phyloP scores from a whole-genome alignment of 345 rosid genomes.

The Aquilaria yunnanensis region DNA sequence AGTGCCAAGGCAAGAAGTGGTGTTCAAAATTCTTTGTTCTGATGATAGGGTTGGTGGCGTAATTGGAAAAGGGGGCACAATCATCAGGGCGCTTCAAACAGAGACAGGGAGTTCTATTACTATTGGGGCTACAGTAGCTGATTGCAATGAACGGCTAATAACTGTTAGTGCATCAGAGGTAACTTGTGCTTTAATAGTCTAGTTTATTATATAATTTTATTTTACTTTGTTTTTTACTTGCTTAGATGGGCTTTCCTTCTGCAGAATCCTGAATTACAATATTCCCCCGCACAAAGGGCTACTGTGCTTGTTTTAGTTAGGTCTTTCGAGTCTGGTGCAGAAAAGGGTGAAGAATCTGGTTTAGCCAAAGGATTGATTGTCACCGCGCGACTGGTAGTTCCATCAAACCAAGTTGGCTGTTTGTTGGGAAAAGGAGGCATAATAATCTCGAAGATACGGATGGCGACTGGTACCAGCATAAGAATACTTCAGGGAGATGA shows the following conservation, averaged over 20 bases:
- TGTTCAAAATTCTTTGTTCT: conserved; percentile 68
- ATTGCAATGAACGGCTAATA: conserved; percentile 74
- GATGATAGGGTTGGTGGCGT: conserved; percentile 78
- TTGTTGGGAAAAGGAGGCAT: conserved; percentile 82
- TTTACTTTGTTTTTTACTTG: conserved; percentile 7
- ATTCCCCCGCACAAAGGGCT: conserved; percentile 80
- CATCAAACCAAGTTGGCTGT: conserved; percentile 77
- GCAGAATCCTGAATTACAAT: conserved; percentile 54
- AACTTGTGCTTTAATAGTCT: conserved; percentile 11
- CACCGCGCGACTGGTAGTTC: conserved; percentile 69
- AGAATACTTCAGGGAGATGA: conserved; percentile 45
- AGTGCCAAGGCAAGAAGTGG: conserved; percentile 41
- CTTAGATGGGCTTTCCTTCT: conserved; percentile 24
- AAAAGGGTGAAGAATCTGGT: conserved; percentile 43
- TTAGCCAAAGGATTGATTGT: conserved; percentile 36
- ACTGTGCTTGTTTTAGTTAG: conserved; percentile 64
- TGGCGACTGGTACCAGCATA: conserved; percentile 50
- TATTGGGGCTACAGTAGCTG: conserved; percentile 55
- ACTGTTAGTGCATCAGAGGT: conserved; percentile 80
- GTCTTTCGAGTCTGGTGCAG: conserved; percentile 50
- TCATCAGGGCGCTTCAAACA: conserved; percentile 59
- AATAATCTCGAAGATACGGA: conserved; percentile 76
- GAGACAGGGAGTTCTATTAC: conserved; percentile 77
- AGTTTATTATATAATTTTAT: conserved; percentile 8
- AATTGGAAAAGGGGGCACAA: conserved; percentile 78